phyloP scores from a whole-genome alignment of 1,284 basidiomycete genomes.

The Puccinia horiana region DNA sequence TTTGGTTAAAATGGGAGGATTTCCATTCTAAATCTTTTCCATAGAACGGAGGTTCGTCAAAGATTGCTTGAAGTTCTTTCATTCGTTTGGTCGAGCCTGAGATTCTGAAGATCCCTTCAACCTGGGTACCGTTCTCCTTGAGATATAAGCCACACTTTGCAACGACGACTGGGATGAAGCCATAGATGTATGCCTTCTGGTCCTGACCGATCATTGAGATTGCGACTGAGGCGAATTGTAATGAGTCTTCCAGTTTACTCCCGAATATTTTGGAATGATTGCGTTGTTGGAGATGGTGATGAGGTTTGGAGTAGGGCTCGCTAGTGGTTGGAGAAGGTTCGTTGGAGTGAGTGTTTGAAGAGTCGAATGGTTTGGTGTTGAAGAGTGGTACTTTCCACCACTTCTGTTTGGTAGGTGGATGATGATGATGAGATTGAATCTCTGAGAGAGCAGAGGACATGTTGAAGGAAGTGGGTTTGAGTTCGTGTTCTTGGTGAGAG shows the following conservation, averaged over 20 bases:
- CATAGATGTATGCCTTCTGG: constrained; percentile 63
- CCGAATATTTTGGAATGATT: constrained; percentile 69
- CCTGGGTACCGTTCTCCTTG: constrained; percentile 88
- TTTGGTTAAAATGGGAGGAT: constrained; percentile 60
- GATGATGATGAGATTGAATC: constrained; percentile 15
- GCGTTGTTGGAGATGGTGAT: neutral
- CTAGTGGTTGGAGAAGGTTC: neutral
- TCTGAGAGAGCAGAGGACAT: constrained; percentile 46
- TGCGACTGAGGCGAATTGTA: constrained; percentile 85
- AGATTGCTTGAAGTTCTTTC: constrained; percentile 86
- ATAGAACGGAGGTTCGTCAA: constrained; percentile 87
- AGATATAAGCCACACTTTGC: constrained; percentile 92
- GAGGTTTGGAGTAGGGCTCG: neutral
- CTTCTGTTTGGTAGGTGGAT: constrained; percentile 19
- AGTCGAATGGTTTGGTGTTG: constrained; percentile 5
- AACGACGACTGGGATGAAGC: constrained; percentile 92
- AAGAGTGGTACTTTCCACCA: constrained; percentile 42
- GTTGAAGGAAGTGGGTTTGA: neutral
- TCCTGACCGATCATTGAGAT: constrained; percentile 82
- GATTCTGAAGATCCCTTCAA: constrained; percentile 93
- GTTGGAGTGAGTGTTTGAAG: neutral
- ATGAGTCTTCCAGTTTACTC: constrained; percentile 75
- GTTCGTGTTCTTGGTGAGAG: neutral
- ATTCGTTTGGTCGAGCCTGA: constrained; percentile 90
- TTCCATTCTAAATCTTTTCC: constrained; percentile 92